These are phyloP conservation scores for Datura wrightii DNA, from an alignment of 257 asterid genomes.

Conservation along the genomic window DNA sequence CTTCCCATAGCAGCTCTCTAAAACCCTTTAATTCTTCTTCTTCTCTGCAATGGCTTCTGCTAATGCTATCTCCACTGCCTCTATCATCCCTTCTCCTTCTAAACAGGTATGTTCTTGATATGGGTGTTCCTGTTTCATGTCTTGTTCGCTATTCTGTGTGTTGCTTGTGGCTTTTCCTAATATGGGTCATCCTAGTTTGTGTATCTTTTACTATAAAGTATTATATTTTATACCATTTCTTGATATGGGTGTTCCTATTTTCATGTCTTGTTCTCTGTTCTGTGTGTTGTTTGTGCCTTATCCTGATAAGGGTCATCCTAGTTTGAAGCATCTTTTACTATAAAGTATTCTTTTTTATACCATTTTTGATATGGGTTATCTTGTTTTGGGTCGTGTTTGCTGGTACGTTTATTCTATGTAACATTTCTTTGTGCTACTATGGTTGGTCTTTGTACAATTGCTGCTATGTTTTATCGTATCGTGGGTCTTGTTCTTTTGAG, in stretches of 20 bases:
- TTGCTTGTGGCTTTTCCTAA: background rate
- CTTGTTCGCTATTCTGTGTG: background rate
- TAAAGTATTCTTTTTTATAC: background rate
- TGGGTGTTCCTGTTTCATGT: background rate
- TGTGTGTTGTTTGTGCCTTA: background rate
- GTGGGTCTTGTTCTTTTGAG: background rate
- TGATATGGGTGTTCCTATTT: background rate
- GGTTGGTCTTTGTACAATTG: background rate
- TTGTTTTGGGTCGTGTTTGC: background rate
- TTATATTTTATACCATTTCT: background rate
- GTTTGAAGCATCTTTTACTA: background rate
- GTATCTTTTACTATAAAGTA: background rate
- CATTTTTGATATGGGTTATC: background rate
- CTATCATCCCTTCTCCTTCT: constrained; percentile 65
- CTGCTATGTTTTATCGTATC: background rate
- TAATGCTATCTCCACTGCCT: constrained; percentile 78
- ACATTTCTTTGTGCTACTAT: background rate
- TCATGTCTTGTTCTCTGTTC: background rate
- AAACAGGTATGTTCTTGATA: constrained; percentile 47
- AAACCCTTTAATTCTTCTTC: background rate
- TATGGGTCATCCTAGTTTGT: background rate
- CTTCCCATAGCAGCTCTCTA: constrained; percentile 18
- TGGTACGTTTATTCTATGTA: too few species aligned
- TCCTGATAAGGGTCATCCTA: background rate
- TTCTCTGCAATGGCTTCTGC: constrained; percentile 77